Evolutionary conservation across 345 rosid species (phyloP).

Genomic region (Diplotaxis tenuifolia): DNA sequence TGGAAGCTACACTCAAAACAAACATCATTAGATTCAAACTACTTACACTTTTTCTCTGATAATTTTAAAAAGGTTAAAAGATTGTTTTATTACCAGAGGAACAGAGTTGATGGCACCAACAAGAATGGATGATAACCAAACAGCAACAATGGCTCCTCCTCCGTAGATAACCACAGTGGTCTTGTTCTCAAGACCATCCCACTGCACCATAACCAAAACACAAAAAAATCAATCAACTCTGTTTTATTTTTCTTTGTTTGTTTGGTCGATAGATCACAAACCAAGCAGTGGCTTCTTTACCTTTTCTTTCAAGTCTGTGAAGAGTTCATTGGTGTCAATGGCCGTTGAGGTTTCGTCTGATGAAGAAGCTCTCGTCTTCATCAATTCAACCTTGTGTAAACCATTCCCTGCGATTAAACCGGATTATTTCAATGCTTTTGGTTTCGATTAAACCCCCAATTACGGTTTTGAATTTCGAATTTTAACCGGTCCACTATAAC

Average conservation of each 20-base stretch:
- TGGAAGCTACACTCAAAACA: conserved; percentile 56
- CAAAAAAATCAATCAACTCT: neutral
- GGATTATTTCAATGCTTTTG: neutral
- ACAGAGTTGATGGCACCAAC: too few relatives aligned
- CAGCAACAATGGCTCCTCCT: too few relatives aligned
- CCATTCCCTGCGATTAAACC: conserved; percentile 41
- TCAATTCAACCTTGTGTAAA: conserved; percentile 46
- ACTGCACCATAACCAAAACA: conserved; percentile 4
- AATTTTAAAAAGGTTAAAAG: too few relatives aligned
- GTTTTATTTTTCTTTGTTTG: neutral
- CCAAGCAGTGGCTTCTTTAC: conserved; percentile 38
- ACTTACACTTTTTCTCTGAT: neutral
- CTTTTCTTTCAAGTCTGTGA: conserved; percentile 89
- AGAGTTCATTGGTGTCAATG: conserved; percentile 64
- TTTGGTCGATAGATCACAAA: neutral
- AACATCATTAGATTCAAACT: neutral
- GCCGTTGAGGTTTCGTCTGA: conserved; percentile 65
- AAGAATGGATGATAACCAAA: too few relatives aligned
- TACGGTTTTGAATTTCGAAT: neutral
- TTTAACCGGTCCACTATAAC: neutral
- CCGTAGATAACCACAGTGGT: too few relatives aligned
- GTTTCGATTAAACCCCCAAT: neutral
- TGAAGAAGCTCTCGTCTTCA: conserved; percentile 65
- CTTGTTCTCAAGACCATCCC: too few relatives aligned
- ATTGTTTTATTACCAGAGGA: too few relatives aligned